Base-by-base conservation (phyloP, 2,329 filamentous ascomycete genomes). In the Pyrenochaeta sp. region DNA sequence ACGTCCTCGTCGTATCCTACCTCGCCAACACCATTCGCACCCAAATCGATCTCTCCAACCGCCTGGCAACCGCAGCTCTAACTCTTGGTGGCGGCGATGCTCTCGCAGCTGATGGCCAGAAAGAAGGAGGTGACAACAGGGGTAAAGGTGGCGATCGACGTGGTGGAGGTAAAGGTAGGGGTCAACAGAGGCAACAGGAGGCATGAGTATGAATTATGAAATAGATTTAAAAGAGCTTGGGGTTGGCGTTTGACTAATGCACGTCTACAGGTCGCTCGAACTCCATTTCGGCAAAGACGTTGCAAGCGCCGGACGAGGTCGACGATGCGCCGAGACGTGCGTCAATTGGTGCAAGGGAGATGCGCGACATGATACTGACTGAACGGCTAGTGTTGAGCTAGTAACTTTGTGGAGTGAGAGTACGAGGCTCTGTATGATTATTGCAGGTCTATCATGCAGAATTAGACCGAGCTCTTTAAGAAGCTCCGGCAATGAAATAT, bases 21-120 rank as follows among this genome's bases (percentile, higher is more conserved):
- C 87, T 99, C 66, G 93, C 95, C 78, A 99, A 98, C 86, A 97
- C 93, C 67, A 97, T 98, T 82, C 92, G 94, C 80, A 98, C 94
- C 69, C 95, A 99, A 84, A 97, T 99, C 83, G 95, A 98, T 76
- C 88, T 99, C 58, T 96, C 93, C 66, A 96, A 98, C 86, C 88
- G 94, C 65, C 84, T 99, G 74, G 94, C 94, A 52, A 95, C 82
- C 9, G 82, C 82, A 8, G 80, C 82, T 2, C 77, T 84, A 45
- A 84, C 81, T 32, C 78, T 83, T 66, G 82, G 81, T 49, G 73
- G 75, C 42, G 73, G 74, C 56, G 78, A 79, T 54, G 73, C 73
- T 25, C 68, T 77, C 27, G 61, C 72, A 5, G 76, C 71, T 46
- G 74, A 74, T 13, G 72, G 67, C 61, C 66, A 75, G 54, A 73